A percentile compares a stretch with the other conserved stretches of the same genome.
Conservation (phyloP, 106 monocot species). For the Posidonia australis region DNA sequence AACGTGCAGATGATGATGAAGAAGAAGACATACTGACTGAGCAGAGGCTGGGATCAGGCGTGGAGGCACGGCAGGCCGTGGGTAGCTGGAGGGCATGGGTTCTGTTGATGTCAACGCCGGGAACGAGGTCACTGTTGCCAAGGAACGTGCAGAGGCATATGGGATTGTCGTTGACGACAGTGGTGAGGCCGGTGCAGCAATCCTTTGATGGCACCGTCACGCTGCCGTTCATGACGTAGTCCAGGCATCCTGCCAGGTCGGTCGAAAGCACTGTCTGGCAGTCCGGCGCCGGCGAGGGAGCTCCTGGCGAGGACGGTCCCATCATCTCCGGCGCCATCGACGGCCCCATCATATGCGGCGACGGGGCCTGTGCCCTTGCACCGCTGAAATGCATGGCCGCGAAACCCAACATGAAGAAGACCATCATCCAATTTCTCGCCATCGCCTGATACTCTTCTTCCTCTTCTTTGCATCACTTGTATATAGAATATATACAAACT, state of each 20-base stretch:
- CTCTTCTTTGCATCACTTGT: no score
- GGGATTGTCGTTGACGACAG: neutral
- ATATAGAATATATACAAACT: no score
- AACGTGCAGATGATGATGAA: no score
- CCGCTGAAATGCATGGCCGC: no score
- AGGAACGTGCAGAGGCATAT: conserved; percentile 7
- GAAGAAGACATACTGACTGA: neutral
- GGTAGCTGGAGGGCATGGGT: conserved; percentile 7
- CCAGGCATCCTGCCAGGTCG: conserved; percentile 1
- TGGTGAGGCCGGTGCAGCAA: conserved; percentile 3
- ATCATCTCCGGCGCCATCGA: neutral
- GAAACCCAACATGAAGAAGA: no score
- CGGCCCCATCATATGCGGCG: neutral
- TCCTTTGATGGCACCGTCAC: neutral
- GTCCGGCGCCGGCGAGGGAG: neutral
- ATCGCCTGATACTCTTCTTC: no score
- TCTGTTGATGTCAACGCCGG: neutral
- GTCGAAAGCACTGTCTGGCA: neutral
- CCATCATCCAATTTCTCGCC: no score
- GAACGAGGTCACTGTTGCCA: neutral
- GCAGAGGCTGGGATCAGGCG: conserved; percentile 3
- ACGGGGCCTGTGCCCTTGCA: neutral
- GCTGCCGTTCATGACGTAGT: conserved; percentile 5
- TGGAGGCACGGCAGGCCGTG: neutral
- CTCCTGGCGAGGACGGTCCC: neutral